Evolutionary conservation across 768 basidiomycete species (phyloP), one percentile per base, ranked within the genome.

Genomic region (Sporobolomyces pararoseus): DNA sequence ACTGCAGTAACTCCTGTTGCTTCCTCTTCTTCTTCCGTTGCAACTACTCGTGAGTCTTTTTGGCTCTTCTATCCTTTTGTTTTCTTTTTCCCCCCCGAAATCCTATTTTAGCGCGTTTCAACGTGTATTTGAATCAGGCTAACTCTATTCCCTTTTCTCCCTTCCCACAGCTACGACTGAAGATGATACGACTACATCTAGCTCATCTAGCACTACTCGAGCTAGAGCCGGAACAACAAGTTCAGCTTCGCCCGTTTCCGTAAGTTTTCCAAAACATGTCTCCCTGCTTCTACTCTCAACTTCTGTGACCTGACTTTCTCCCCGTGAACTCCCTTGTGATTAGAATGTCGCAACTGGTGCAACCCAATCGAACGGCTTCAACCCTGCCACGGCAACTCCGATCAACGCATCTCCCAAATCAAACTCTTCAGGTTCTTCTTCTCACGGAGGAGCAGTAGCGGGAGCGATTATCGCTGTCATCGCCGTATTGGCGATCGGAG

Each of bases 401-500:
- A 27, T 49, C 55, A 16, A 37, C 17, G 10, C 63, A 12, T 37
- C 50, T 23, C 35, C 32, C 2, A 42, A 63, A 19, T 35, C 63
- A 2, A 29, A 52, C 34, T 34, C 19, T 14, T 7, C 39, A 14
- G 44, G 46, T 7, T 47, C 47, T 29, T 39, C 53, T 31, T n/a
- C 49, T 27, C 39, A 52, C 12, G 72, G 72, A 17, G 72, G 72
- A 25, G 67, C 64, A 12, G 29, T 66, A 37, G 72, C 62, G 7
- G 72, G 72, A 10, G 60, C 60, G 59, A 55, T 73, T 52, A 67
- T 73, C 34, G 72, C 67, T 27, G 42, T 69, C 31, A 16, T 73
- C 23, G 63, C 44, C 37, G 68, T 69, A n/a, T 42, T 63, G 19
- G 55, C 25, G 6, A 16, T 58, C 50, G 47, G 32, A 21, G 55